Conservation (phyloP, 371 early-diverging fungal species). For the Mortierella sp. region DNA sequence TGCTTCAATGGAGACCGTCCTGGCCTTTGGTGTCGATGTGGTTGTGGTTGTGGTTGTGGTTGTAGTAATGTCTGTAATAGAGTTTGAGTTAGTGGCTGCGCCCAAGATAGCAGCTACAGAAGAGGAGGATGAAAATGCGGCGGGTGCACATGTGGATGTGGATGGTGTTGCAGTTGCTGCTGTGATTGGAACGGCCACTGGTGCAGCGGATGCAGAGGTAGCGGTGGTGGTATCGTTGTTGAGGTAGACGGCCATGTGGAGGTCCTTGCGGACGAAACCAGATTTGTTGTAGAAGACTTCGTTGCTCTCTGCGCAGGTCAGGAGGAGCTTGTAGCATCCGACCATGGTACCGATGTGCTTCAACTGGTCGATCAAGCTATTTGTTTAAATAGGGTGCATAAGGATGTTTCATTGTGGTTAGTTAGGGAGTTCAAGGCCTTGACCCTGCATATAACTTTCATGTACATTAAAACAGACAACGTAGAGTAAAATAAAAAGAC, state of each 20-base stretch:
- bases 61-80: neutral
- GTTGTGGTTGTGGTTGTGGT: constrained; percentile 9
- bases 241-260: constrained; percentile 85
- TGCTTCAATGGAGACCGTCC: constrained; percentile 22
- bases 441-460: neutral
- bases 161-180: neutral
- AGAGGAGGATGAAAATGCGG: neutral
- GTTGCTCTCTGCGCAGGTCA: constrained; percentile 92
- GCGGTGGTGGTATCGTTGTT: constrained; percentile 9
- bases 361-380: constrained; percentile 78
- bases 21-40: constrained; percentile 4
- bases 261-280: constrained; percentile 86
- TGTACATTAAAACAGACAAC: neutral
- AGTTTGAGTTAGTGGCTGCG: neutral
- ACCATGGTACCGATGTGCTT: constrained; percentile 72
- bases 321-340: constrained; percentile 86
- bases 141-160: neutral
- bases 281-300: constrained; percentile 96
- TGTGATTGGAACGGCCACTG: neutral
- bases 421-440: neutral
- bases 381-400: neutral
- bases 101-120: neutral
- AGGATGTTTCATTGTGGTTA: neutral
- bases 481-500: neutral
- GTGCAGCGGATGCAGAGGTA: neutral